A percentile compares a stretch with the other conserved stretches of the same genome.
These are phyloP conservation scores for Prunus davidiana DNA, from an alignment of 306 rosid species.

Conservation along the genomic window DNA sequence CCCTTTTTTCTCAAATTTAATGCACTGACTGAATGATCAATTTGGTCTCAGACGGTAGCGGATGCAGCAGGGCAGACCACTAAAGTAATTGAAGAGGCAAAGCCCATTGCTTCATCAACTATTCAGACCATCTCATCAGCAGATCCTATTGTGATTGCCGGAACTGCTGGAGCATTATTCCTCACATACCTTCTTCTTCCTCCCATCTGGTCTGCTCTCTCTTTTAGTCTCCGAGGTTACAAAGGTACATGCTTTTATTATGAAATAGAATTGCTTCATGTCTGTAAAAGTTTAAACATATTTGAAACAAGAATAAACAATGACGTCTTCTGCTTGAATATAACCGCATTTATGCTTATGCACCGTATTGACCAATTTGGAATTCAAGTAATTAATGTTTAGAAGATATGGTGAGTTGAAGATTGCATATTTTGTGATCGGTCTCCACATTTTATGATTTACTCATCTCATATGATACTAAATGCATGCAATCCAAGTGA, in stretches of 20 bases:
- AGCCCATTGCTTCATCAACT: conserved; percentile 81
- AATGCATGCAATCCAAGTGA: neutral
- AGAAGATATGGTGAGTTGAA: neutral
- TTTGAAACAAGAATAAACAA: neutral
- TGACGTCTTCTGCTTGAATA: neutral
- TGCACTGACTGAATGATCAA: conserved; percentile 4
- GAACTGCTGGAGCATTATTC: conserved; percentile 70
- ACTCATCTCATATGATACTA: neutral
- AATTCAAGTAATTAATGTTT: neutral
- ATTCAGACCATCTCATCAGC: conserved; percentile 64
- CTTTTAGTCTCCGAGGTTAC: conserved; percentile 76
- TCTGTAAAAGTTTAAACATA: neutral
- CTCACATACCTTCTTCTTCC: conserved; percentile 74
- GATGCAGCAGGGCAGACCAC: conserved; percentile 82
- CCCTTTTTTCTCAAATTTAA: neutral
- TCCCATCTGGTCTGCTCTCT: conserved; percentile 73
- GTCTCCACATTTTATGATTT: no score
- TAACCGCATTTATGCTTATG: neutral
- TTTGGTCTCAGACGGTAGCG: conserved; percentile 67
- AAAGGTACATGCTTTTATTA: conserved; percentile 52
- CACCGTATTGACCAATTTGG: neutral
- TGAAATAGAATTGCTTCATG: conserved; percentile 9
- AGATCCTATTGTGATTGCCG: conserved; percentile 71
- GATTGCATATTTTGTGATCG: neutral
- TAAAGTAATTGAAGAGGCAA: conserved; percentile 77